Evolutionary conservation across 2,329 filamentous ascomycete genomes (phyloP).

Genomic region (Claviceps monticola): DNA sequence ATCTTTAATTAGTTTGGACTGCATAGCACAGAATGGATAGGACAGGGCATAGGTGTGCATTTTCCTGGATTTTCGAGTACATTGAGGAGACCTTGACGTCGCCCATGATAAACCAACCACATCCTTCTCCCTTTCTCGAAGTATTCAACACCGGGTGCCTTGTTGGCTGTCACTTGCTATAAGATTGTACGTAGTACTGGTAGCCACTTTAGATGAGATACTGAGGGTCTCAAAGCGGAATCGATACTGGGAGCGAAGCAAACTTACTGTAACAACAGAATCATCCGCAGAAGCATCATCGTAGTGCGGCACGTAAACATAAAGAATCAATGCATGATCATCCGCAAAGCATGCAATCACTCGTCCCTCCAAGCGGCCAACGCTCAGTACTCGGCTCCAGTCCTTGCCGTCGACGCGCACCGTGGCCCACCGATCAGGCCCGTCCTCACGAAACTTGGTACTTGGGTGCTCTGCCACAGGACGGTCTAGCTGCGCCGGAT

Average conservation of each 20-base stretch:
- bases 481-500: constrained; percentile 59
- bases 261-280: constrained; percentile 59
- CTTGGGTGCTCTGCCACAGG: constrained; percentile 69
- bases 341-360: constrained; percentile 87
- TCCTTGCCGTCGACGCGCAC: constrained; percentile 88
- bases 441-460: constrained; percentile 61
- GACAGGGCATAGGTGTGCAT: neutral
- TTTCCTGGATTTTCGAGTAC: neutral
- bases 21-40: no score
- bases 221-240: neutral
- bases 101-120: neutral
- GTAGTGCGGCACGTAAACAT: constrained; percentile 64
- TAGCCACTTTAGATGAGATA: constrained; percentile 10
- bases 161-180: constrained; percentile 15
- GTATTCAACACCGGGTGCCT: neutral
- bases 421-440: constrained; percentile 73
- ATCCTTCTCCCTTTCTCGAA: neutral
- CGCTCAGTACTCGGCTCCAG: constrained; percentile 88
- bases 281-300: constrained; percentile 53
- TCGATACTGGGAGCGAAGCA: neutral
- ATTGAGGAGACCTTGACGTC: neutral
- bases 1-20: no score
- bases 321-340: constrained; percentile 67
- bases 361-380: constrained; percentile 74
- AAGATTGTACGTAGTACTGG: constrained; percentile 31